Conservation (phyloP, 192 early-diverging fungal genomes). For the Backusella parvicylindrica region DNA sequence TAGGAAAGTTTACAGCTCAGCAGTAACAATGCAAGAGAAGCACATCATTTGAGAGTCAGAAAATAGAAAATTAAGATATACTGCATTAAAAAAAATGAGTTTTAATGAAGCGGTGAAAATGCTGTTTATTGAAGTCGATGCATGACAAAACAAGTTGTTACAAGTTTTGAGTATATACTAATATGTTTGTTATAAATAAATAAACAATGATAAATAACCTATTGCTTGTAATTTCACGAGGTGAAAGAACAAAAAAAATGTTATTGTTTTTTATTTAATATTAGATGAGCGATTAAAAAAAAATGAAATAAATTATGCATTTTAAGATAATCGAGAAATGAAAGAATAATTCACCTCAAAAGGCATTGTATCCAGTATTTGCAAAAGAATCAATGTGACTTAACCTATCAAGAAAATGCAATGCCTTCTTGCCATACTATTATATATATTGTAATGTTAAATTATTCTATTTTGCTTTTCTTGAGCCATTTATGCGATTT, state of each 20-base stretch:
- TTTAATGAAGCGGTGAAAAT: background rate
- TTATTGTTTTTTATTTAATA: background rate
- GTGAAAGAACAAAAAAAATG: background rate
- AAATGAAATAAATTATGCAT: background rate
- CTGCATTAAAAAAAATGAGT: background rate
- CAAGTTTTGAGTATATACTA: background rate
- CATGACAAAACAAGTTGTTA: background rate
- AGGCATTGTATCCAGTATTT: background rate
- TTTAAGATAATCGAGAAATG: background rate
- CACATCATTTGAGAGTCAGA: background rate
- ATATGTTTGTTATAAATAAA: background rate
- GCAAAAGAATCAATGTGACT: background rate
- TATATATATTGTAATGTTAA: background rate
- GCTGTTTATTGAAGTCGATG: background rate
- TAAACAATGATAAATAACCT: background rate
- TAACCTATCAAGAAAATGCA: background rate
- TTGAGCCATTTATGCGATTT: background rate
- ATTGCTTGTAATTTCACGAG: background rate
- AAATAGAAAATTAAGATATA: background rate
- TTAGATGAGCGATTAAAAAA: background rate
- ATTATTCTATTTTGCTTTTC: background rate
- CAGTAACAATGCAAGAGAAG: background rate
- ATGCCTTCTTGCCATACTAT: background rate
- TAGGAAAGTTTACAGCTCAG: background rate
- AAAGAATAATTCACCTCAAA: no score